Base-by-base conservation (phyloP, 805 yeast species). In the Jamesozyma jinghongensis region DNA sequence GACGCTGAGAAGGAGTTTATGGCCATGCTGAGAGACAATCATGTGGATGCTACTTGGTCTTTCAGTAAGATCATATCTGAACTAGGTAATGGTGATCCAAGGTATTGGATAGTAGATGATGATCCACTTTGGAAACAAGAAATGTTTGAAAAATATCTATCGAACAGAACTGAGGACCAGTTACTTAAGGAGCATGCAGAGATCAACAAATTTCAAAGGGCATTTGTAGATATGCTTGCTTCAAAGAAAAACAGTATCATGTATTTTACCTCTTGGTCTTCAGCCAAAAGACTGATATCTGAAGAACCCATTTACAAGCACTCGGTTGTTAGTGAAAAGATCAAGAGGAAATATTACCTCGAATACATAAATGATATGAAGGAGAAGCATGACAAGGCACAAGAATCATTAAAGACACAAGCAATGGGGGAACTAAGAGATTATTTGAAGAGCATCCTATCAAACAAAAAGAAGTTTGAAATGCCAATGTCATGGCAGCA, bases 41-140 rank as follows among this genome's bases (percentile, higher is more conserved):
- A 69, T 6, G 85, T 86, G 3, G 87, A 81, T 56, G 71, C 82
- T 0, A 72, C 81, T 0, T 83, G 90, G 88, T 71, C 92, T 0
- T 85, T 85, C 59, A 75, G 71, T 37, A 67, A 67, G 42, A 81
- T 83, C 1, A 76, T 86, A 62, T 34, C 54, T 6, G 70, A 74
- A 18, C 61, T 63, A 14, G 73, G 81, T 42, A 69, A 81, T 14
- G 56, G 53, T 3, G 79, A 81, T 47, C 74, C 79, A 2, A 65
- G 78, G 13, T 87, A 84, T 52, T 83, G 90, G 88, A 59, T 68
- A 5, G 60, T 85, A 2, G 62, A 67, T 4, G 57, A 58, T 40
- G 84, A 81, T 52, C 71, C 94, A 0, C 51, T 79, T 14, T 63
- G 68, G 47, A 71, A 88, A 40, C 75, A 77, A 49, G 64, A 65